phyloP scores from a whole-genome alignment of 73 alveolate species.

The Uronychia binucleata region DNA sequence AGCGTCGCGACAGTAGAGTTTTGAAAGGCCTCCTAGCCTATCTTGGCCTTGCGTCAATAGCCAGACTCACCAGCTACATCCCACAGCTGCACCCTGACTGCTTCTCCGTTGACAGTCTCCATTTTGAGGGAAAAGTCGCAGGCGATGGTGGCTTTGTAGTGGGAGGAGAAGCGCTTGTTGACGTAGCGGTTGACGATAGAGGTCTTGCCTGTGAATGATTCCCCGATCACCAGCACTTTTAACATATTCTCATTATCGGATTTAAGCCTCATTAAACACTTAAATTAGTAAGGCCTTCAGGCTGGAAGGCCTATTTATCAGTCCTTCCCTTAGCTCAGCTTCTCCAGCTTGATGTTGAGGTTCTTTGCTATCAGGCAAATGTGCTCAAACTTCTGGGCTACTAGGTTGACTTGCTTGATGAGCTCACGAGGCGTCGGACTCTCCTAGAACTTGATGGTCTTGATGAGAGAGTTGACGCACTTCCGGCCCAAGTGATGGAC shows the following conservation, averaged over 20 bases:
- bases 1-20: constrained; percentile 13
- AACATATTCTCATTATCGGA: constrained; percentile 24
- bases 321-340: too few relatives aligned
- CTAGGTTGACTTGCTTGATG: constrained; percentile 64
- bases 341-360: constrained; percentile 76
- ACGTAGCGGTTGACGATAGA: constrained; percentile 20
- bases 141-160: constrained; percentile 21
- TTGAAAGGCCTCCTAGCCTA: constrained; percentile 11
- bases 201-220: constrained; percentile 22
- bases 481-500: constrained; percentile 60
- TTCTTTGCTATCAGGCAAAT: constrained; percentile 62
- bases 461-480: constrained; percentile 57
- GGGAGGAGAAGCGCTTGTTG: background rate
- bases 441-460: constrained; percentile 72
- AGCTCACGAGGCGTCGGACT: constrained; percentile 72
- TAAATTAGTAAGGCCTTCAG: too few relatives aligned
- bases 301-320: too few relatives aligned
- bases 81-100: constrained; percentile 20
- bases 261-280: too few relatives aligned
- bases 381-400: constrained; percentile 50
- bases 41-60: constrained; percentile 3
- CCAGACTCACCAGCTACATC: constrained; percentile 5
- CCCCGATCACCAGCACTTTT: constrained; percentile 32
- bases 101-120: background rate
- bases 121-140: constrained; percentile 22